These are phyloP conservation scores for Globisporangium ultimum DNA, from an alignment of 352 stramenopile genomes.

Conservation along the genomic window DNA sequence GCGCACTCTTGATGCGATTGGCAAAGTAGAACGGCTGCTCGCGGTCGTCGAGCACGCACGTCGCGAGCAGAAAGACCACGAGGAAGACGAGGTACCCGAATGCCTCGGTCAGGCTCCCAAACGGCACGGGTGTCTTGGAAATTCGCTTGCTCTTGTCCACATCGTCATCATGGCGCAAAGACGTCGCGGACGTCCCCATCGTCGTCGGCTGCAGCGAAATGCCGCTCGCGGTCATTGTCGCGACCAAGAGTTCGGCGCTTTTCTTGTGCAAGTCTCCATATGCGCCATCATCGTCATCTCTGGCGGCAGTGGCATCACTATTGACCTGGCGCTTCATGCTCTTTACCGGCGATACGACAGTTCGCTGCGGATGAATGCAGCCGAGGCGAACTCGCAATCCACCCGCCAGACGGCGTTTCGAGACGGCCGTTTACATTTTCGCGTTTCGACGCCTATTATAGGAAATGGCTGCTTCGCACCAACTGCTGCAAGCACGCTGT, in stretches of 20 bases:
- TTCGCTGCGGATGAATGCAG: not conserved
- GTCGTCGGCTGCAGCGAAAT: constrained; percentile 9
- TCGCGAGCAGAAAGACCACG: constrained; percentile 53
- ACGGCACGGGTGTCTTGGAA: constrained; percentile 31
- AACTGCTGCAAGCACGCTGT: too few species aligned
- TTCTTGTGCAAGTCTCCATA: not conserved
- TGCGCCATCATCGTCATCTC: not conserved
- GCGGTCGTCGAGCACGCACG: constrained; percentile 39
- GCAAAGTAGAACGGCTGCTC: constrained; percentile 63
- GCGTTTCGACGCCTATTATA: too few species aligned
- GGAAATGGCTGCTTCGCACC: too few species aligned
- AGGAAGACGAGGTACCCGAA: constrained; percentile 50
- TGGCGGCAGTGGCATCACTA: not conserved
- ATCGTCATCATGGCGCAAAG: not conserved
- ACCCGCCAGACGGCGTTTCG: not conserved
- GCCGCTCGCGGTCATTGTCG: not conserved
- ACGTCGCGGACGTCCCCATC: not conserved
- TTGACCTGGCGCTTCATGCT: constrained; percentile 34
- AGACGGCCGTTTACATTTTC: not conserved
- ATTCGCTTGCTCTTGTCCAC: constrained; percentile 37
- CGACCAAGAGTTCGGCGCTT: constrained; percentile 1
- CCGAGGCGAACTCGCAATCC: too few species aligned
- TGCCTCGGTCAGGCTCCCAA: constrained; percentile 48
- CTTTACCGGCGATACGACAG: not conserved
- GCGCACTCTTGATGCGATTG: constrained; percentile 41